These are phyloP conservation scores for Hawksworthiomyces lignivorus DNA, from an alignment of 2,329 filamentous ascomycete species.

Conservation along the genomic window DNA sequence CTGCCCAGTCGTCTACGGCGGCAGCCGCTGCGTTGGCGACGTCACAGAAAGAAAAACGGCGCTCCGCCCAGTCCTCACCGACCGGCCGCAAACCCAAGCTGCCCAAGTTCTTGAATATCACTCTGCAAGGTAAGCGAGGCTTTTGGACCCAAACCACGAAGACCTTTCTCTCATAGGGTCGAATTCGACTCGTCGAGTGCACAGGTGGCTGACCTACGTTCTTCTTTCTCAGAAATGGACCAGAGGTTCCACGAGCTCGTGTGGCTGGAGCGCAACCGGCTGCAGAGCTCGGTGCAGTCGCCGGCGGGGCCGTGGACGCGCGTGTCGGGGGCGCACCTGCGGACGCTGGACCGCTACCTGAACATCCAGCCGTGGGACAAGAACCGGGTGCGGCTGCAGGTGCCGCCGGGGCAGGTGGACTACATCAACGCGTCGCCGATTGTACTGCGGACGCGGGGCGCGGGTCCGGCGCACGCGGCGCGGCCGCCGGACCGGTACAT, in stretches of 20 bases:
- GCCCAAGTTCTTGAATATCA: constrained; percentile 11
- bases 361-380: constrained; percentile 88
- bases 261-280: constrained; percentile 44
- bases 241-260: constrained; percentile 45
- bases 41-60: background rate
- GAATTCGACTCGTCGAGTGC: too few species aligned
- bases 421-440: constrained; percentile 81
- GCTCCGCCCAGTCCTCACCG: background rate
- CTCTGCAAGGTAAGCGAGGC: constrained; percentile 33
- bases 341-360: constrained; percentile 69
- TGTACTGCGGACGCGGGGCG: constrained; percentile 38
- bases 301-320: constrained; percentile 37
- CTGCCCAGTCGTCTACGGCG: constrained; percentile 9
- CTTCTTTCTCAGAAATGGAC: constrained; percentile 35
- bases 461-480: constrained; percentile 19
- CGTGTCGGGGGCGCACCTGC: constrained; percentile 45
- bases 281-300: constrained; percentile 32
- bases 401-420: constrained; percentile 64
- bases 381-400: constrained; percentile 74
- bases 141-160: too few species aligned
- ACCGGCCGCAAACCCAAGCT: constrained; percentile 21
- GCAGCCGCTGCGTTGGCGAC: background rate
- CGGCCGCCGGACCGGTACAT: constrained; percentile 59
- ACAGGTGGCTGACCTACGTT: too few species aligned
- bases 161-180: too few species aligned